phyloP scores from a whole-genome alignment of 2,329 filamentous ascomycete genomes.

The Ophiostoma ulmi region DNA sequence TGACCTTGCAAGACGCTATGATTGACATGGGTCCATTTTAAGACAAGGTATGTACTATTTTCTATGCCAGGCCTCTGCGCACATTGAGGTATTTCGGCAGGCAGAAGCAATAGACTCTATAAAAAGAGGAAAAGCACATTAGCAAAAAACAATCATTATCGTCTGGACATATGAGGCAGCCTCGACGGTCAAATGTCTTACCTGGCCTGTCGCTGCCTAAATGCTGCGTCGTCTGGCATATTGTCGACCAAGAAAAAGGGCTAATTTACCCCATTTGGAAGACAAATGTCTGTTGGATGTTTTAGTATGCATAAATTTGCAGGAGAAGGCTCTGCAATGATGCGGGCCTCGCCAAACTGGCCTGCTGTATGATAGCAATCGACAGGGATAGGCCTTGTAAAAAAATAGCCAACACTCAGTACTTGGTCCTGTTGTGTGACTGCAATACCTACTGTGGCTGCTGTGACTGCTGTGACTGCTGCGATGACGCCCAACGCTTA shows the following conservation, averaged over 20 bases:
- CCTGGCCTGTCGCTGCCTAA: background rate
- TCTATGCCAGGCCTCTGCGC: background rate
- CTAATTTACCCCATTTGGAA: background rate
- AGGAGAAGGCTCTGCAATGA: background rate
- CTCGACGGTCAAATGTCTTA: background rate
- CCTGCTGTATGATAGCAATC: background rate
- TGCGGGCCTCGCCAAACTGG: slow-evolving; percentile 7
- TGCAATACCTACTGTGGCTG: background rate
- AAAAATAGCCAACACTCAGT: background rate
- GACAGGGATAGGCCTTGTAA: background rate
- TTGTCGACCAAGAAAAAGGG: background rate
- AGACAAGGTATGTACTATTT: background rate
- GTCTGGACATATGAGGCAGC: background rate
- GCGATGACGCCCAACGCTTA: slow-evolving; percentile 5
- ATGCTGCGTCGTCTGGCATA: background rate
- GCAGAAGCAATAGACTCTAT: no score
- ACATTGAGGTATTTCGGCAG: background rate
- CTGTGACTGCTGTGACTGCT: background rate
- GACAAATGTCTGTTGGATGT: slow-evolving; percentile 1
- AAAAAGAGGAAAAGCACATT: no score
- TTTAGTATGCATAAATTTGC: slow-evolving; percentile 1
- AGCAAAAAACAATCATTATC: no score
- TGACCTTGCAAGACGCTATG: slow-evolving; percentile 6
- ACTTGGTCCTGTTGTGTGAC: no score
- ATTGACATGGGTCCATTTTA: background rate